Evolutionary conservation across 257 asterid genomes (phyloP).

Genomic region (Rehmannia glutinosa): DNA sequence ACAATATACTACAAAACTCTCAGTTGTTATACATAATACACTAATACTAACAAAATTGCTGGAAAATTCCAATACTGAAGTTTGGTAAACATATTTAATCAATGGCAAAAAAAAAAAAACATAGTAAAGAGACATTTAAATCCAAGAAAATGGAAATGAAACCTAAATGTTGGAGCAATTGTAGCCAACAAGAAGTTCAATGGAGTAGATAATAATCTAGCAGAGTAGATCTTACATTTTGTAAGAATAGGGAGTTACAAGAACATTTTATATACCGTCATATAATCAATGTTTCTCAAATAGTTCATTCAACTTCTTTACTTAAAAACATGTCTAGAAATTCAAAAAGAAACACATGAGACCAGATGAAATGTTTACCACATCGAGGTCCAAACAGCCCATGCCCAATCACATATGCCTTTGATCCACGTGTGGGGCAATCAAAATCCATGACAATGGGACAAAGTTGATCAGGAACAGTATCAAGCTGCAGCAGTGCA

Average conservation of each 20-base stretch:
- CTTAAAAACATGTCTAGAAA: no score
- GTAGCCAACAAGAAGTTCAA: no score
- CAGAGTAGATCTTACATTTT: no score
- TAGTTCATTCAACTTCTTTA: no score
- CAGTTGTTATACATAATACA: not conserved
- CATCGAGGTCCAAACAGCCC: constrained; percentile 98
- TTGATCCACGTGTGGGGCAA: constrained; percentile 80
- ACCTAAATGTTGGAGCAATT: no score
- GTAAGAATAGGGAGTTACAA: no score
- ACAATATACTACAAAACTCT: not conserved
- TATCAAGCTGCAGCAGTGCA: constrained; percentile 81
- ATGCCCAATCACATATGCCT: constrained; percentile 85
- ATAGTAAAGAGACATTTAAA: no score
- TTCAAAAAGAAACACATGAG: not conserved
- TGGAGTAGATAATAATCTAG: no score
- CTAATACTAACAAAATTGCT: not conserved
- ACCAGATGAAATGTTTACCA: constrained; percentile 41
- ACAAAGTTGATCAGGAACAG: constrained; percentile 60
- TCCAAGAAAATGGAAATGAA: no score
- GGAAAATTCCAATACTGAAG: not conserved
- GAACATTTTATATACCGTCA: no score
- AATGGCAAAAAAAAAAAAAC: not conserved
- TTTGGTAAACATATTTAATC: not conserved
- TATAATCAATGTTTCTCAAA: no score
- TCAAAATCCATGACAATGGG: constrained; percentile 61